Base-by-base conservation (phyloP, 2,329 filamentous ascomycete species). In the Aureobasidium sp. region DNA sequence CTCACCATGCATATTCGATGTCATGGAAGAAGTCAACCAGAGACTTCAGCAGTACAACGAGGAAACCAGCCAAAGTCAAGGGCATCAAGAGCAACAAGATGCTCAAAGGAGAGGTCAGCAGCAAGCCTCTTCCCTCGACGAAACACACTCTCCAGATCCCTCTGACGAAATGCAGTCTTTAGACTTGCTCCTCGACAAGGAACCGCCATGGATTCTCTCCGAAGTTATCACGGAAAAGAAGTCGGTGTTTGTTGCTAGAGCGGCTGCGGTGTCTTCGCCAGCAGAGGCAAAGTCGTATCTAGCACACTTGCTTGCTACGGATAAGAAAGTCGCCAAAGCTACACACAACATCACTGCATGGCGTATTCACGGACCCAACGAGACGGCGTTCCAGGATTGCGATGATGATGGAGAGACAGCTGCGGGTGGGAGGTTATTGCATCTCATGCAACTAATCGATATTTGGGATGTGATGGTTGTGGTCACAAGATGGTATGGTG, bases 281-380 rank as follows among this genome's bases (percentile, higher is more conserved):
- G 77, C 81, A 0, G 83, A 94, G 73, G 93, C 92, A 2, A 83
- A 85, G 62, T 74, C 77, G 2, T 92, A 84, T 69, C 76, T 97
- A 1, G 79, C 84, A 47, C 86, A 95, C 72, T 81, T 99, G 1
- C 80, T 97, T 8, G 82, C 86, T 5, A 89, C 86, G 9, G 91
- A 97, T 74, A 91, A 89, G 75, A 91, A 89, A 67, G 87, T 91
- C 39, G 87, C 91, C n/a, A 79, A 82, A 50, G 94, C 94, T 5
- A 91, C 93, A 63, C 94, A 99, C 74, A 97, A 97, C 73, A 97
- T 99, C 71, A 92, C 88, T 25, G 93, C 93, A 1, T 97, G 91
- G 90, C 84, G 94, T 11, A 92, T 97, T 60, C 84, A 83, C 34
- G 84, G 83, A 0, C 68, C 75, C 0, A 76, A 77, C 5, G 81